Evolutionary conservation across 768 basidiomycete genomes (phyloP), one percentile per base, ranked within the genome.

Genomic region (Rhodotorula sphaerocarpa): DNA sequence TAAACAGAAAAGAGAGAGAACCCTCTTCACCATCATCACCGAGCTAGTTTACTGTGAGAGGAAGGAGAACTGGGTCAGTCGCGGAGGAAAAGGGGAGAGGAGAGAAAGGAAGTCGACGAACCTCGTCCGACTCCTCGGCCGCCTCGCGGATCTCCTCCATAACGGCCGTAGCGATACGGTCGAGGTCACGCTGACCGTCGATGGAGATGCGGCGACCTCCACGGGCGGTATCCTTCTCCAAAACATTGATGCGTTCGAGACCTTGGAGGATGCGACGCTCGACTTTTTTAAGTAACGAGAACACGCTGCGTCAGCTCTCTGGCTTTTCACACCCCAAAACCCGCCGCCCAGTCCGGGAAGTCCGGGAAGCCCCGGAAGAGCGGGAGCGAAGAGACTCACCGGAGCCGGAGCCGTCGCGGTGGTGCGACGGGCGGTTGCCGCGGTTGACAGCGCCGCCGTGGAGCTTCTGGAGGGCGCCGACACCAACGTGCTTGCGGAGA

Each of bases 211-310:
- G 59, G 73, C 95, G 85, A 66, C 93, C 93, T 72, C 93, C 95
- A 43, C 70, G 67, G 74, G 92, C 90, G 47, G 87, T 84, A 64
- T 87, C 83, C 78, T 86, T 82, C 80, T 97, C 95, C 73, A 97
- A 81, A 62, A 97, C 95, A 73, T 92, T 92, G 74, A 99, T 96
- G 82, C 93, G 95, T 82, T 96, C 93, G 71, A 97, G 81, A 50
- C 90, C 84, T 79, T 57, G 56, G 41, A 58, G 39, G 42, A 50
- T 16, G 48, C 42, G 50, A 36, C 48, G 47, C 57, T 47, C 47
- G 25, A 48, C 86, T 44, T 44, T 44, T 44, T 44, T 11, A n/a
- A 12, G 21, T 44, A 20, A n/a, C 43, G 43, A 44, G 43, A n/a
- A 20, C 43, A n/a, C 23, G 43, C 21, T 44, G 23, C 43, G 43